phyloP scores from a whole-genome alignment of 2,329 filamentous ascomycete genomes.

The Anthostomella pinea region DNA sequence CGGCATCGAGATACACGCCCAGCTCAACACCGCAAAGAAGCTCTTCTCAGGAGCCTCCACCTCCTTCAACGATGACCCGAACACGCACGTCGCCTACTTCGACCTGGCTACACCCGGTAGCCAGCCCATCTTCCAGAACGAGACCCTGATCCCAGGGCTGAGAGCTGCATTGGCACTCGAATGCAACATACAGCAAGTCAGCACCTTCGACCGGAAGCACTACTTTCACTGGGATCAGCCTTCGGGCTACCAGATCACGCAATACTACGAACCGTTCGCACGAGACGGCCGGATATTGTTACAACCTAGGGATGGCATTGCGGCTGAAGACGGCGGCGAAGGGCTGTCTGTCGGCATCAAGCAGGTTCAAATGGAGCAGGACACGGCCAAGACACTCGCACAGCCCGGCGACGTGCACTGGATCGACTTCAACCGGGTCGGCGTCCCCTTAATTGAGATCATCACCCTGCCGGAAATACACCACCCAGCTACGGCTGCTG shows the following conservation, averaged over 20 bases:
- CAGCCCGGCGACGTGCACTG: slow-evolving; percentile 71
- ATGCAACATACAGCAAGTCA: slow-evolving; percentile 73
- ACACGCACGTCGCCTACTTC: slow-evolving; percentile 84
- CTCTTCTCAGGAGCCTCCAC: slow-evolving; percentile 78
- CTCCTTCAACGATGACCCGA: slow-evolving; percentile 66
- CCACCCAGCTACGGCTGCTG: slow-evolving; percentile 80
- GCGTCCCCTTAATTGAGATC: slow-evolving; percentile 88
- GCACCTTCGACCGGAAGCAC: slow-evolving; percentile 92
- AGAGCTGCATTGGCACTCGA: slow-evolving; percentile 82
- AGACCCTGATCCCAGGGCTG: slow-evolving; percentile 82
- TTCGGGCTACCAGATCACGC: slow-evolving; percentile 94
- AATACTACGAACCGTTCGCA: slow-evolving; percentile 78
- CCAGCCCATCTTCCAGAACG: slow-evolving; percentile 81
- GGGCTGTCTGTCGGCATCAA: slow-evolving; percentile 77
- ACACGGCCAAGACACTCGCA: slow-evolving; percentile 90
- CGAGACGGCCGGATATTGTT: slow-evolving; percentile 71
- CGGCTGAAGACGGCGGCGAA: slow-evolving; percentile 68
- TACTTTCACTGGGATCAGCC: slow-evolving; percentile 99
- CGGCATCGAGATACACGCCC: slow-evolving; percentile 95
- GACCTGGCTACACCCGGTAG: slow-evolving; percentile 87
- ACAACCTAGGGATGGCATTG: slow-evolving; percentile 73
- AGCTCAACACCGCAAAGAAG: slow-evolving; percentile 85
- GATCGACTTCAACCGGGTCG: slow-evolving; percentile 92
- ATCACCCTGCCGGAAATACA: slow-evolving; percentile 90
- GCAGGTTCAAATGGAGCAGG: slow-evolving; percentile 96